These are phyloP conservation scores for Penicillium sp. DNA, from an alignment of 2,329 filamentous ascomycete genomes.

Conservation along the genomic window DNA sequence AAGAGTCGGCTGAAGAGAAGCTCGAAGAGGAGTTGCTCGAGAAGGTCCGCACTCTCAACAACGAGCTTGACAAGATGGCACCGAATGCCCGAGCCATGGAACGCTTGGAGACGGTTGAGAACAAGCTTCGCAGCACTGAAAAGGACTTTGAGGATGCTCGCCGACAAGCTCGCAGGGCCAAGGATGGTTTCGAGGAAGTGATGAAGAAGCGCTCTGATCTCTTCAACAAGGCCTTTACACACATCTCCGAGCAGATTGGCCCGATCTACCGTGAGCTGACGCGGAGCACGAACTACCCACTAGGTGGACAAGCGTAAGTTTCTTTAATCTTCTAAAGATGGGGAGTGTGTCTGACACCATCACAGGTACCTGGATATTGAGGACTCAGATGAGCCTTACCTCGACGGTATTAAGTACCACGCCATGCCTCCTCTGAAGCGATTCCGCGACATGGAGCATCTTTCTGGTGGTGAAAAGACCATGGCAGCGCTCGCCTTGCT, in stretches of 20 bases:
- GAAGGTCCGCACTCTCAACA: slow-evolving; percentile 69
- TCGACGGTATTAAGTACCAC: slow-evolving; percentile 95
- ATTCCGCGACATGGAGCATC: slow-evolving; percentile 98
- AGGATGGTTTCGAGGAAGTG: slow-evolving; percentile 78
- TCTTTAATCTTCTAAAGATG: too few relatives aligned
- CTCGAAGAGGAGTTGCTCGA: slow-evolving; percentile 75
- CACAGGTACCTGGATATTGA: slow-evolving; percentile 81
- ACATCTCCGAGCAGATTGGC: slow-evolving; percentile 92
- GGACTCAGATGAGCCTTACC: slow-evolving; percentile 93
- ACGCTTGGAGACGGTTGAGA: slow-evolving; percentile 80
- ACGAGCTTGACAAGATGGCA: slow-evolving; percentile 87
- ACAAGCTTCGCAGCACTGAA: slow-evolving; percentile 77
- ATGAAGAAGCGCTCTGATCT: slow-evolving; percentile 81
- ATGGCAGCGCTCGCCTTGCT: slow-evolving; percentile 96
- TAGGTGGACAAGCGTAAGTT: slow-evolving; percentile 71
- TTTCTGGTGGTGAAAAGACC: slow-evolving; percentile 96
- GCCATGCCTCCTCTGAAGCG: slow-evolving; percentile 98
- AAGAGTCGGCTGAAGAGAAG: slow-evolving; percentile 68
- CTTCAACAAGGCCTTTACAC: slow-evolving; percentile 91
- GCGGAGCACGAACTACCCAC: slow-evolving; percentile 80
- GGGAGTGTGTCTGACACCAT: slow-evolving; percentile 4
- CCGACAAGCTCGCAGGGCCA: slow-evolving; percentile 67
- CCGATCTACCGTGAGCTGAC: slow-evolving; percentile 95
- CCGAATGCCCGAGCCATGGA: slow-evolving; percentile 97
- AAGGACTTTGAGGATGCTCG: slow-evolving; percentile 87